Evolutionary conservation across 2,329 filamentous ascomycete species (phyloP), one percentile per base, ranked within the genome.

Genomic region (Aureobasidium leucospermi): DNA sequence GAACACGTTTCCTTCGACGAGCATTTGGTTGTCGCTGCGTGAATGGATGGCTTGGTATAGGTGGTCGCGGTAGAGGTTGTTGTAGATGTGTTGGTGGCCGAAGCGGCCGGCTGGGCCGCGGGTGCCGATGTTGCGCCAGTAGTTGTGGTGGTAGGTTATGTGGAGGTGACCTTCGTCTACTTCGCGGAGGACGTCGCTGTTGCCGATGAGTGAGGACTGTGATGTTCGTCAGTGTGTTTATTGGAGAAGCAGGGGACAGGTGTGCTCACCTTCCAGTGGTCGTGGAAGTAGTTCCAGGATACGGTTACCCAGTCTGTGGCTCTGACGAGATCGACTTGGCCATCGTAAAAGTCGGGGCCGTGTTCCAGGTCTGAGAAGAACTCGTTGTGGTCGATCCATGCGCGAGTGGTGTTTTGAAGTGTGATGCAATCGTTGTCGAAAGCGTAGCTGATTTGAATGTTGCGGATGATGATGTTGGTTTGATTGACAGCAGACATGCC

Each of bases 61-160:
- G 61, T 76, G 78, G 62, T 78, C 75, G 48, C 76, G 72, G 65
- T 79, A 79, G 10, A 77, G 67, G 65, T 79, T 79, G 68, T 75
- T 81, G 67, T 78, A 81, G 55, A 81, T 62, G 59, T 81, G 78
- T 60, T 77, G 76, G 56, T 76, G 74, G 2, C 78, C 78, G 64
- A 80, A 81, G 2, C 78, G 75, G 2, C 76, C 76, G 3, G 78
- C 76, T 1, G 78, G 78, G 0, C 76, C 77, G 7, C 78, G 73
- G 0, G 78, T 80, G 46, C 77, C 77, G 59, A 70, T 67, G 62
- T 78, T 75, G 23, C 67, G 65, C 76, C 75, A 79, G 67, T 76
- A 70, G 69, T 81, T 81, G 66, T 81, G 76, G 65, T 80, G 77
- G 62, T 79, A 80, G 0, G 75, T 79, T 58, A 81, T 65, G 65